Percentiles rank a stretch among this genome's conserved stretches.
phyloP scores from a whole-genome alignment of 1,139 yeast species.

The Geotrichum europaeum region DNA sequence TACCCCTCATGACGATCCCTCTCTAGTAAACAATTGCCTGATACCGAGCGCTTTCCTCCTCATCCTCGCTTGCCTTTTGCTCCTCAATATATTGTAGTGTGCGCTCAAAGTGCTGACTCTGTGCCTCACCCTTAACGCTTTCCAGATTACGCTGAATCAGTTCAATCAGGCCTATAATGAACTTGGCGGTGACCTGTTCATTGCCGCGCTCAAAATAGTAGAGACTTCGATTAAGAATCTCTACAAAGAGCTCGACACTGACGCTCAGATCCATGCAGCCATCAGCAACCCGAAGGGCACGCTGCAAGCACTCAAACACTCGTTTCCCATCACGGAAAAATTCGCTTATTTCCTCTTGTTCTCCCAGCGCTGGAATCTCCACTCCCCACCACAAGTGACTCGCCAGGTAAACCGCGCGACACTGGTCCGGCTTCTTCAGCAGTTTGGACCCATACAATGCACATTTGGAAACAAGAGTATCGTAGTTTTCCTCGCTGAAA shows the following conservation, averaged over 20 bases:
- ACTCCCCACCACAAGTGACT: conserved; percentile 94
- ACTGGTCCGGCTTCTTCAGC: conserved; percentile 88
- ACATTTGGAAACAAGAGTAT: conserved; percentile 72
- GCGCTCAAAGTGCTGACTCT: conserved; percentile 53
- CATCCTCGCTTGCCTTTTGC: conserved; percentile 58
- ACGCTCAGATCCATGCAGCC: conserved; percentile 82
- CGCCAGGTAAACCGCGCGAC: conserved; percentile 81
- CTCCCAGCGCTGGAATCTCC: conserved; percentile 47
- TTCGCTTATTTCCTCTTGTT: conserved; percentile 41
- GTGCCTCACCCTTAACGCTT: conserved; percentile 37
- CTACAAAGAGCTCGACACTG: conserved; percentile 77
- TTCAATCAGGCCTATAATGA: conserved; percentile 80
- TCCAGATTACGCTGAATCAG: conserved; percentile 69
- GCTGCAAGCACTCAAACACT: conserved; percentile 61
- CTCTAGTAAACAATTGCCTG: conserved; percentile 41
- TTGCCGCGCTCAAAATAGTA: conserved; percentile 83
- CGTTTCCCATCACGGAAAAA: conserved; percentile 52
- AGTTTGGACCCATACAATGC: conserved; percentile 85
- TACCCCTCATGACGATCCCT: not conserved
- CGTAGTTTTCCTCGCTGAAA: conserved; percentile 59
- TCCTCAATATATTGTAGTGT: conserved; percentile 60
- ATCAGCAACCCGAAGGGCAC: conserved; percentile 84
- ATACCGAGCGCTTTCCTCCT: conserved; percentile 37
- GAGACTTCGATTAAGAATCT: conserved; percentile 76
- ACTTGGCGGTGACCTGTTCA: conserved; percentile 59